A percentile compares a stretch with the other conserved stretches of the same genome.
Conservation (phyloP, 169 alveolate genomes). For the Cyclospora cayetanensis region DNA sequence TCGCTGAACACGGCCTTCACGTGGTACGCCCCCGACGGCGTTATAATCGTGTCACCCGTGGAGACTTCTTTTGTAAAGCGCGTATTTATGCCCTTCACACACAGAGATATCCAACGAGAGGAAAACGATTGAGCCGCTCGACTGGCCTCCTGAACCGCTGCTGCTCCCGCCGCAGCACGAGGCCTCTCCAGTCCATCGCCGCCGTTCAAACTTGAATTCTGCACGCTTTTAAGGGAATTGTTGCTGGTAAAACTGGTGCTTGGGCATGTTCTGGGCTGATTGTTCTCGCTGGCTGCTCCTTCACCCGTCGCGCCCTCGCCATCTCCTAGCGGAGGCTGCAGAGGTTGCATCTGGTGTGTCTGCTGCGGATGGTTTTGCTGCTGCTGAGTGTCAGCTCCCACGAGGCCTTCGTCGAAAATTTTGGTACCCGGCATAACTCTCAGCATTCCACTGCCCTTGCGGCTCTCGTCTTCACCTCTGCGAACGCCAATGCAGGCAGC, state of each 20-base stretch:
- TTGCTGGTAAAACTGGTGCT: background rate
- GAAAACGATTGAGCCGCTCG: background rate
- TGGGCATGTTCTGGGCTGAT: background rate
- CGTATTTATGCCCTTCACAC: background rate
- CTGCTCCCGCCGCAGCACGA: background rate
- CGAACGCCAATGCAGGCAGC: conserved; percentile 91
- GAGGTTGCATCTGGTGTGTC: background rate
- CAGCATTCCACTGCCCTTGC: conserved; percentile 86
- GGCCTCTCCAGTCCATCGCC: background rate
- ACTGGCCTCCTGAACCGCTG: background rate
- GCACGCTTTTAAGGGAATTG: background rate
- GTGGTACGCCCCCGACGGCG: background rate
- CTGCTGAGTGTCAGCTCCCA: no score
- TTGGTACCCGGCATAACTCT: conserved; percentile 83
- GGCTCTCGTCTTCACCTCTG: conserved; percentile 89
- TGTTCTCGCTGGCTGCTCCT: background rate
- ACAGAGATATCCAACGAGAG: background rate
- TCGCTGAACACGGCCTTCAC: conserved; percentile 9
- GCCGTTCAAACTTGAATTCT: background rate
- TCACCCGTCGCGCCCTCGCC: background rate
- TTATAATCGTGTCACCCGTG: background rate
- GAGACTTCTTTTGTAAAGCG: background rate
- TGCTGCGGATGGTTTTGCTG: background rate
- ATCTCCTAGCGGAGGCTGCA: background rate
- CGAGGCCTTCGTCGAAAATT: conserved; percentile 89